A percentile compares a stretch with the other conserved stretches of the same genome.
phyloP scores from a whole-genome alignment of 768 basidiomycete genomes.

The Tulasnella sp. region DNA sequence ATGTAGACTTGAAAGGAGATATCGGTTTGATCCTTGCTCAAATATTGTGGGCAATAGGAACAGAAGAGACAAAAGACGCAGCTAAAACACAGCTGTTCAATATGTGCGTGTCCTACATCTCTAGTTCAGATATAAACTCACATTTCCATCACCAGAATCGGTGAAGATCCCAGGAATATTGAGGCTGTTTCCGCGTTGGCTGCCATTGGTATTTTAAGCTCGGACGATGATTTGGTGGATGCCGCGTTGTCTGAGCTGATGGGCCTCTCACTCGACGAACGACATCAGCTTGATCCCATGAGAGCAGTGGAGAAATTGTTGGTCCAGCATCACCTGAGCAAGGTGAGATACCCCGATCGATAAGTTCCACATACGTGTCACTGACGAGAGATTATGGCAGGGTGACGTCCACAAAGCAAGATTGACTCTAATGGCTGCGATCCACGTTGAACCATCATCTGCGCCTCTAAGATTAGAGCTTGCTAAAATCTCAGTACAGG shows the following conservation, averaged over 20 bases:
- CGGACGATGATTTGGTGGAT: conserved; percentile 65
- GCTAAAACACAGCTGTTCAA: conserved; percentile 71
- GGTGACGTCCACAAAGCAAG: too few species aligned
- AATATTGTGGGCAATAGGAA: conserved; percentile 69
- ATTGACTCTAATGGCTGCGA: too few species aligned
- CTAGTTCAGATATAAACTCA: conserved; percentile 1
- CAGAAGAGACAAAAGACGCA: conserved; percentile 58
- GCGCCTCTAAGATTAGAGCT: too few species aligned
- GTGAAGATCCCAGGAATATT: conserved; percentile 62
- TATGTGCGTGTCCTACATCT: conserved; percentile 39
- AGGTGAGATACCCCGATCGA: too few species aligned
- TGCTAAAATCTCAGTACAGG: too few species aligned
- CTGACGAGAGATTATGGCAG: too few species aligned
- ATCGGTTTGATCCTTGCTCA: conserved; percentile 69
- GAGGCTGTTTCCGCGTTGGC: conserved; percentile 71
- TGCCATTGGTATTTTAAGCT: conserved; percentile 67
- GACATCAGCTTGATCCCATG: conserved; percentile 51
- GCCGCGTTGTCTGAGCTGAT: conserved; percentile 76
- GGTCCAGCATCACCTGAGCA: conserved; percentile 55
- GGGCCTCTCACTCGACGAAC: conserved; percentile 49
- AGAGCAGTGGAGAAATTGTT: conserved; percentile 61
- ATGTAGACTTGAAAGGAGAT: conserved; percentile 42
- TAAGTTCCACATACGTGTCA: too few species aligned
- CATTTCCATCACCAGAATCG: conserved; percentile 40
- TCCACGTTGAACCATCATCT: too few species aligned